Base-by-base conservation (phyloP, 768 basidiomycete species). In the Naganishia onofrii region DNA sequence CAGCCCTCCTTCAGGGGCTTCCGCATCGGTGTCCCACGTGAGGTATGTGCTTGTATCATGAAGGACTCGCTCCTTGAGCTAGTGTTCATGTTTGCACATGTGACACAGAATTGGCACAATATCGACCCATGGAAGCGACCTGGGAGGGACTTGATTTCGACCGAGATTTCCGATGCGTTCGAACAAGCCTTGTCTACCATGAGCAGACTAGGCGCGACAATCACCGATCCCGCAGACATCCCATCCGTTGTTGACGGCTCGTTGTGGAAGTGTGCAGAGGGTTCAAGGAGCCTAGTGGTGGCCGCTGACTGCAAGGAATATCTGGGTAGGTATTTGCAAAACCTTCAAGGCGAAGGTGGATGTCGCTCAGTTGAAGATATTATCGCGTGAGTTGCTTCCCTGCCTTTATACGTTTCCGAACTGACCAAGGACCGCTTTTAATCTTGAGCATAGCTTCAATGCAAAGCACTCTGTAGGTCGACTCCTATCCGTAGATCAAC, bases 251-350 rank as follows among this genome's bases (percentile, higher is more conserved):
- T 71, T 4, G 73, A 74, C 56, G 68, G 68, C 9, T 55, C 67
- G 0, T 36, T 74, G 28, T 74, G 71, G 71, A 34, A 34, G 6
- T 70, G 71, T 36, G 64, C 65, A 42, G 28, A 44, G 32, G 56
- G 55, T 13, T 64, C 60, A 28, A 65, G 73, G 44, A 38, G 32
- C 6, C 10, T 70, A 28, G 65, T 74, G 8, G 73, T 74, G 13
- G 57, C 66, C 28, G 69, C 71, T 36, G 73, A 74, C 36, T 74
- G 71, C 53, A 74, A 72, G 26, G 60, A 71, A 32, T 71, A 66
- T 23, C 31, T 74, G 17, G 54, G 48, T 0, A 63, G 48, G 26
- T 74, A 74, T 46, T 34, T 74, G 26, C 44, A 63, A 26, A 57
- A 32, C 19, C 60, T 71, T 15, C 71, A 68, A 38, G 67, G 72